phyloP scores from a whole-genome alignment of 768 basidiomycete species.

The Tulasnella sp. region DNA sequence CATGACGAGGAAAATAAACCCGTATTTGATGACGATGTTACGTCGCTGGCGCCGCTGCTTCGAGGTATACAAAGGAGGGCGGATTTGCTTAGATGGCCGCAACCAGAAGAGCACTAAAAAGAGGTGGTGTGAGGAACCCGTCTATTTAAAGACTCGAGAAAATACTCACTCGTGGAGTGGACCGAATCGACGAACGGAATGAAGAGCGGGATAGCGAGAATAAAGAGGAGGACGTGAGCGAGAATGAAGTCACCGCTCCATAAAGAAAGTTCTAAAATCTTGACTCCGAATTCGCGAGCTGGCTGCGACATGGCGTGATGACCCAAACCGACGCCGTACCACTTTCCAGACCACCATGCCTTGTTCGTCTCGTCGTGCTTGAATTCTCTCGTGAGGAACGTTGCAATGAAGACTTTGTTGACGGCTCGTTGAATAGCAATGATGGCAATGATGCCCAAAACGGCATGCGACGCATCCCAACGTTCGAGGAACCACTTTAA shows the following conservation, averaged over 20 bases:
- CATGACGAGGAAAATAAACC: slow-evolving; percentile 65
- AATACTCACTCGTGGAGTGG: slow-evolving; percentile 80
- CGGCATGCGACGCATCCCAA: slow-evolving; percentile 89
- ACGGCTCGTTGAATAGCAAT: slow-evolving; percentile 88
- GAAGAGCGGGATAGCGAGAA: slow-evolving; percentile 82
- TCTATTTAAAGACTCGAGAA: background rate
- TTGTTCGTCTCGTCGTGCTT: slow-evolving; percentile 99
- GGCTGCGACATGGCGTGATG: slow-evolving; percentile 94
- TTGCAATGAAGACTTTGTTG: slow-evolving; percentile 89
- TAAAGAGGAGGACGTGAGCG: slow-evolving; percentile 81
- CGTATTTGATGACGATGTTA: slow-evolving; percentile 85
- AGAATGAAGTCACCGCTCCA: slow-evolving; percentile 94
- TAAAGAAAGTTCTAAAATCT: slow-evolving; percentile 91
- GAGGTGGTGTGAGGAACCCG: slow-evolving; percentile 26
- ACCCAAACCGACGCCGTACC: slow-evolving; percentile 94
- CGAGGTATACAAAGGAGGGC: slow-evolving; percentile 82
- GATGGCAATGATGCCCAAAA: slow-evolving; percentile 86
- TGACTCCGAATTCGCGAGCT: slow-evolving; percentile 94
- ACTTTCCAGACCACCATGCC: slow-evolving; percentile 98
- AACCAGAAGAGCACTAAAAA: slow-evolving; percentile 50
- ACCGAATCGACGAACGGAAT: slow-evolving; percentile 88
- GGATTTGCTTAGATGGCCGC: slow-evolving; percentile 89
- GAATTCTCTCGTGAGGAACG: slow-evolving; percentile 95
- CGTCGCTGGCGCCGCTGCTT: slow-evolving; percentile 87
- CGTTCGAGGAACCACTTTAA: slow-evolving; percentile 86